These are phyloP conservation scores for Pyrus hybrid DNA, from an alignment of 331 rosid genomes.

Conservation along the genomic window DNA sequence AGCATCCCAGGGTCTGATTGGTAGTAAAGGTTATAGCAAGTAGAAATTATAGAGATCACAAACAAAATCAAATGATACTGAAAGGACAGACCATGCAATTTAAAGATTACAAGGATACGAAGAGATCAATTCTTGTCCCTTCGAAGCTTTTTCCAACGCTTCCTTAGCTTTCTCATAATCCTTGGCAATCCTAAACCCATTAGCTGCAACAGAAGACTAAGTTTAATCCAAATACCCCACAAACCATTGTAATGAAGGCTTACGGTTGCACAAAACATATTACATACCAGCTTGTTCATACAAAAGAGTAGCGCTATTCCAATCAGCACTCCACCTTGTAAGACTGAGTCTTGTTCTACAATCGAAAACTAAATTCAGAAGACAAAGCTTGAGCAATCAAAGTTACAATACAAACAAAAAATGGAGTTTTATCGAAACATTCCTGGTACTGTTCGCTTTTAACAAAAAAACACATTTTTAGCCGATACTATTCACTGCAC, in stretches of 20 bases:
- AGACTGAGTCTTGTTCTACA: conserved; percentile 77
- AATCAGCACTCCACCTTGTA: conserved; percentile 95
- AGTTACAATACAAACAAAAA: not conserved
- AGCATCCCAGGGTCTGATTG: conserved; percentile 90
- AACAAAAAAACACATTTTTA: too few species aligned
- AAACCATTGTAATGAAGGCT: not conserved
- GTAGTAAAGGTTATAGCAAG: conserved; percentile 36
- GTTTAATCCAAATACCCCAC: not conserved
- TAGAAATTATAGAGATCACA: not conserved
- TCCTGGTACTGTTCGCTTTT: too few species aligned
- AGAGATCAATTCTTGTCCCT: conserved; percentile 92
- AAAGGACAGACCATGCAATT: not conserved
- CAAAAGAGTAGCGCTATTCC: conserved; percentile 71
- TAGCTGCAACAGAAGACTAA: conserved; percentile 41
- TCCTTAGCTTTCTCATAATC: conserved; percentile 72
- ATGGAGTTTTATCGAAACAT: too few species aligned
- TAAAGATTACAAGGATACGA: conserved; percentile 66
- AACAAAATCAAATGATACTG: not conserved
- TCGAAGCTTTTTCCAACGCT: conserved; percentile 84
- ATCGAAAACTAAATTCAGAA: not conserved
- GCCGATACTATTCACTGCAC: too few species aligned
- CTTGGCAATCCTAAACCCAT: conserved; percentile 65
- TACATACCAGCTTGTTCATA: conserved; percentile 89
- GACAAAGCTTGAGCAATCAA: conserved; percentile 6
- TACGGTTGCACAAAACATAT: not conserved